A percentile compares a stretch with the other conserved stretches of the same genome.
phyloP scores from a whole-genome alignment of 129 eudicot genomes.

The Artemisia tridentata region DNA sequence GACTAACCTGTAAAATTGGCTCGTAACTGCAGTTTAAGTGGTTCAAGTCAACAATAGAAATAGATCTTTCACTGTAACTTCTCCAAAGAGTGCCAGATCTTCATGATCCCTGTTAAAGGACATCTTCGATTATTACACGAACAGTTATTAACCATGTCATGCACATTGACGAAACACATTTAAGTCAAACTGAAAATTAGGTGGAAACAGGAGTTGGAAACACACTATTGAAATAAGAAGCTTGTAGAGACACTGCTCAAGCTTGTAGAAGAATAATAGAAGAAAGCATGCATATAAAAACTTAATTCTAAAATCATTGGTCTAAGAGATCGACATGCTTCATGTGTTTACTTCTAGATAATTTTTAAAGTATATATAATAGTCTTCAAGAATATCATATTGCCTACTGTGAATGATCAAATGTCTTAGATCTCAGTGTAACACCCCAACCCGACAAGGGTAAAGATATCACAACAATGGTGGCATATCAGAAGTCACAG shows the following conservation, averaged over 20 bases:
- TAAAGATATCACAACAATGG: too few species aligned
- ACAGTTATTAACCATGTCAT: conserved; percentile 16
- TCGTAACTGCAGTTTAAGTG: conserved; percentile 54
- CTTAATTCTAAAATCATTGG: too few species aligned
- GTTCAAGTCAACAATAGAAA: conserved; percentile 37
- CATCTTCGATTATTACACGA: conserved; percentile 16
- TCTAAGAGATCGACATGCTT: too few species aligned
- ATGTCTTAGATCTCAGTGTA: too few species aligned
- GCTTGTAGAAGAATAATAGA: neutral
- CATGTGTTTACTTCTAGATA: too few species aligned
- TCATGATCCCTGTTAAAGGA: conserved; percentile 51
- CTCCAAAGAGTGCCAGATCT: conserved; percentile 75
- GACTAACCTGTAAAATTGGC: conserved; percentile 62
- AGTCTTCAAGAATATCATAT: too few species aligned
- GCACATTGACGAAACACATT: conserved; percentile 10
- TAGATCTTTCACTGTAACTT: conserved; percentile 47
- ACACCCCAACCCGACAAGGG: too few species aligned
- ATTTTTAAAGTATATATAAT: too few species aligned
- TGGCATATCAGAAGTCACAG: too few species aligned
- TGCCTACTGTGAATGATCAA: too few species aligned
- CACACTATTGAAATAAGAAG: conserved; percentile 62
- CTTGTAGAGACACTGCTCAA: conserved; percentile 45
- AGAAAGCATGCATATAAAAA: too few species aligned
- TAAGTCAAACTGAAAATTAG: conserved; percentile 18
- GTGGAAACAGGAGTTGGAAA: conserved; percentile 16